These are phyloP conservation scores for Trichosanthes truncata DNA, from an alignment of 306 rosid genomes.

Conservation along the genomic window DNA sequence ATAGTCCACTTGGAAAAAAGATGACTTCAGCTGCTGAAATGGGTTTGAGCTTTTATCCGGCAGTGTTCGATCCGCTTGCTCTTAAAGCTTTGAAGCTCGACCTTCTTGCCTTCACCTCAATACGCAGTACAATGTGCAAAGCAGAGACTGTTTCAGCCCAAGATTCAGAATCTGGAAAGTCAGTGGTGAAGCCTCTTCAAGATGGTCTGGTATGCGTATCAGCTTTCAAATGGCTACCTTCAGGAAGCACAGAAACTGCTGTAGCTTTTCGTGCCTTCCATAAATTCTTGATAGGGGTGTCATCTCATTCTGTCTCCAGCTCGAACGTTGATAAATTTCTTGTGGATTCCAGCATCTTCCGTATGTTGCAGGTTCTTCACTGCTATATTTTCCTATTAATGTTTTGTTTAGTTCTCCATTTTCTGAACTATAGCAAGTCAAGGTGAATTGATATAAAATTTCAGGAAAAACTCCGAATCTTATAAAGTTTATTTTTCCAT, in stretches of 20 bases:
- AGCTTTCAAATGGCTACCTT: slow-evolving; percentile 83
- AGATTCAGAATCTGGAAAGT: slow-evolving; percentile 16
- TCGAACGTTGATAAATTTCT: slow-evolving; percentile 52
- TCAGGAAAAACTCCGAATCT: background rate
- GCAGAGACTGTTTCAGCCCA: slow-evolving; percentile 22
- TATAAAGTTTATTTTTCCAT: background rate
- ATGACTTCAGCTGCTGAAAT: slow-evolving; percentile 22
- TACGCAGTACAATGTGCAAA: slow-evolving; percentile 23
- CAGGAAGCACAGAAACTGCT: slow-evolving; percentile 68
- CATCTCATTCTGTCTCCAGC: slow-evolving; percentile 57
- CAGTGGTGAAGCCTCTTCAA: slow-evolving; percentile 53
- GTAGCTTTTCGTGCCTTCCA: slow-evolving; percentile 63
- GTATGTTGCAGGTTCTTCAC: slow-evolving; percentile 45
- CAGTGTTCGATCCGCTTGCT: slow-evolving; percentile 80
- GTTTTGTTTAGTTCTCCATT: background rate
- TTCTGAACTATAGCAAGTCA: background rate
- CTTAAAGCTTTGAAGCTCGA: slow-evolving; percentile 88
- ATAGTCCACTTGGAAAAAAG: slow-evolving; percentile 26
- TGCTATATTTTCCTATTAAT: background rate
- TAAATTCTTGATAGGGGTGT: slow-evolving; percentile 65
- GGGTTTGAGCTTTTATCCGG: slow-evolving; percentile 45
- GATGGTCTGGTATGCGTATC: slow-evolving; percentile 79
- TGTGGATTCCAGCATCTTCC: slow-evolving; percentile 53
- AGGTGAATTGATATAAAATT: background rate
- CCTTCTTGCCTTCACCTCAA: slow-evolving; percentile 57